Evolutionary conservation across 2,329 filamentous ascomycete species (phyloP).

Genomic region (Pseudocercospora macadamiae): DNA sequence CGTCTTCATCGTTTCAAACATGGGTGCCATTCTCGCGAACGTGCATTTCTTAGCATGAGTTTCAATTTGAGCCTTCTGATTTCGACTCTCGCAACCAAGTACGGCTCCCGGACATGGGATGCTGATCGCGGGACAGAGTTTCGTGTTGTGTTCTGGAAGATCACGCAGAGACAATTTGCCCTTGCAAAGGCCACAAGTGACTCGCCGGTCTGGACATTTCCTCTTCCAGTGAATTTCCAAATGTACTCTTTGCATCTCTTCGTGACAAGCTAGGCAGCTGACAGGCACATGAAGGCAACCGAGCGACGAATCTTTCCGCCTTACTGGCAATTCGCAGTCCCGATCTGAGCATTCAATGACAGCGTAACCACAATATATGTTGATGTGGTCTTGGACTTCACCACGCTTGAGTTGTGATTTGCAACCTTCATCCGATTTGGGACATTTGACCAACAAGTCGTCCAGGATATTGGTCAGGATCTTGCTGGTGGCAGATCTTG

Average conservation of each 20-base stretch:
- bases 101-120: constrained; percentile 48
- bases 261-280: constrained; percentile 57
- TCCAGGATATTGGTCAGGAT: constrained; percentile 64
- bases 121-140: constrained; percentile 46
- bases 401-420: constrained; percentile 56
- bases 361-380: constrained; percentile 62
- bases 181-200: constrained; percentile 48
- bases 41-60: constrained; percentile 47
- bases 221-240: constrained; percentile 48
- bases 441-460: constrained; percentile 63
- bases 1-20: constrained; percentile 47
- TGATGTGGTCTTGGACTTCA: constrained; percentile 61
- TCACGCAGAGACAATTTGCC: constrained; percentile 46
- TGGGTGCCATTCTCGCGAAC: constrained; percentile 52
- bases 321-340: constrained; percentile 56
- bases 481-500: constrained; percentile 47
- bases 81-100: constrained; percentile 47
- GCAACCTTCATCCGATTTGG: constrained; percentile 59
- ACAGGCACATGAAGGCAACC: constrained; percentile 59
- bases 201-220: constrained; percentile 55
- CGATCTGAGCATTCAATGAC: constrained; percentile 56
- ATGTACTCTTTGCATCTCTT: constrained; percentile 57
- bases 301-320: constrained; percentile 57
- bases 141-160: constrained; percentile 45
- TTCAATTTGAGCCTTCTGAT: constrained; percentile 44